Conservation (phyloP, 1,284 basidiomycete species). For the Sparassis latifolia region DNA sequence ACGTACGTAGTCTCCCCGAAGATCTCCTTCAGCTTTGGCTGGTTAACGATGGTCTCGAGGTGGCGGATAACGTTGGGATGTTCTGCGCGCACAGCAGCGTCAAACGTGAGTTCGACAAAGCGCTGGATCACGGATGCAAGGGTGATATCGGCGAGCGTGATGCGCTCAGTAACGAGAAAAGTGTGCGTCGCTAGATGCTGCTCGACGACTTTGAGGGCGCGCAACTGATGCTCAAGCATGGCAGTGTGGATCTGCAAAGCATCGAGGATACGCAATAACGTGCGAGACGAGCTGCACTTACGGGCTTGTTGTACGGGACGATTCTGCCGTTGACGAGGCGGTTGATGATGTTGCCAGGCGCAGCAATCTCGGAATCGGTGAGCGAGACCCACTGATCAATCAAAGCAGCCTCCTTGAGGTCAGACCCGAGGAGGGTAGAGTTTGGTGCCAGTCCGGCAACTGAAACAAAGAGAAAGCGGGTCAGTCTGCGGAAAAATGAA, state of each 20-base stretch:
- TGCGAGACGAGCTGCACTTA: conserved; percentile 25
- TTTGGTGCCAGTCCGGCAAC: conserved; percentile 72
- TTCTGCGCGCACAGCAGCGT: conserved; percentile 58
- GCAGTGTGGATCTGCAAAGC: conserved; percentile 46
- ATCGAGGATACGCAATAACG: neutral
- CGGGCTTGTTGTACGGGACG: conserved; percentile 59
- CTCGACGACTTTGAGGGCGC: conserved; percentile 64
- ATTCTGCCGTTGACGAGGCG: conserved; percentile 37
- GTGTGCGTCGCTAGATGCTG: conserved; percentile 74
- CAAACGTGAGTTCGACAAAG: conserved; percentile 48
- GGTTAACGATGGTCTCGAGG: conserved; percentile 80
- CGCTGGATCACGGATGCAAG: conserved; percentile 56
- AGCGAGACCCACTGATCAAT: conserved; percentile 68
- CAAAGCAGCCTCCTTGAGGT: conserved; percentile 49
- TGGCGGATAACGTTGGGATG: conserved; percentile 79
- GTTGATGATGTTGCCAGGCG: conserved; percentile 20
- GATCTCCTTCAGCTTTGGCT: conserved; percentile 65
- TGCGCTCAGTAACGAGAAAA: conserved; percentile 90
- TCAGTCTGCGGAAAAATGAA: neutral
- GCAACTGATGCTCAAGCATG: conserved; percentile 46
- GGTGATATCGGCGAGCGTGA: conserved; percentile 87
- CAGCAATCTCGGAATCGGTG: conserved; percentile 49
- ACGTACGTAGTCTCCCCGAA: conserved; percentile 57
- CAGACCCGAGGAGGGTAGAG: conserved; percentile 54
- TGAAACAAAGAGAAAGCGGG: conserved; percentile 27